Evolutionary conservation across 2,329 filamentous ascomycete genomes (phyloP).

Genomic region (Alternaria solani): DNA sequence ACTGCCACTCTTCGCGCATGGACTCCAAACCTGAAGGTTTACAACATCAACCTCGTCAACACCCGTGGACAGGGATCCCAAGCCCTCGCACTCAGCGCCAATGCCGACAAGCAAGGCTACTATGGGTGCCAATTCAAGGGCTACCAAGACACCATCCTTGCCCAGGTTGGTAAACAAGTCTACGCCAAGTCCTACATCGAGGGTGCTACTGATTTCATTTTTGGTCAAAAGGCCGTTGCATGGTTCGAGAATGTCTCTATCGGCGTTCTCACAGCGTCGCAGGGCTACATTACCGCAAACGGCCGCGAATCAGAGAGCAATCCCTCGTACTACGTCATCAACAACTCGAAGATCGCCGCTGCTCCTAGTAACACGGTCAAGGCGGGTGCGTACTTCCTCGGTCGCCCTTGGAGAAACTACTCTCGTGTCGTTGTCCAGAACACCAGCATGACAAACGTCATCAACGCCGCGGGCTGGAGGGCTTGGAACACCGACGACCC

Average conservation of each 20-base stretch:
- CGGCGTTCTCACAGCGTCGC: constrained; percentile 52
- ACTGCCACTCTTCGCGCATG: constrained; percentile 61
- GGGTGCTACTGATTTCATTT: constrained; percentile 68
- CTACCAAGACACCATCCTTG: constrained; percentile 63
- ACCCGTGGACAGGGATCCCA: constrained; percentile 59
- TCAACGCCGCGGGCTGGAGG: constrained; percentile 68
- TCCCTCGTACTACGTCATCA: constrained; percentile 63
- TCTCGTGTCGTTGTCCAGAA: constrained; percentile 63
- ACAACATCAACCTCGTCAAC: constrained; percentile 67
- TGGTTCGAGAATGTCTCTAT: constrained; percentile 64
- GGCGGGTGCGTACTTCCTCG: constrained; percentile 58
- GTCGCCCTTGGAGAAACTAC: constrained; percentile 62
- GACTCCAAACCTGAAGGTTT: constrained; percentile 64
- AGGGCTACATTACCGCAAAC: constrained; percentile 54
- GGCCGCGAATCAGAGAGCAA: constrained; percentile 43
- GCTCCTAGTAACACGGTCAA: constrained; percentile 50
- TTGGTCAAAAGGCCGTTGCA: constrained; percentile 60
- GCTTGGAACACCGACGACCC: constrained; percentile 61
- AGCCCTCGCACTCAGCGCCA: constrained; percentile 63
- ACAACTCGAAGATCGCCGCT: constrained; percentile 59
- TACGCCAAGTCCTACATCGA: constrained; percentile 66
- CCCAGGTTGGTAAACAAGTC: constrained; percentile 60
- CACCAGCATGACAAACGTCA: constrained; percentile 61
- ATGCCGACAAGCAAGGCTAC: constrained; percentile 62
- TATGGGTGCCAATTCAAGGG: constrained; percentile 65